A percentile compares a stretch with the other conserved stretches of the same genome.
Evolutionary conservation across 2,329 filamentous ascomycete genomes (phyloP).

Genomic region (Epichloe uncinata): DNA sequence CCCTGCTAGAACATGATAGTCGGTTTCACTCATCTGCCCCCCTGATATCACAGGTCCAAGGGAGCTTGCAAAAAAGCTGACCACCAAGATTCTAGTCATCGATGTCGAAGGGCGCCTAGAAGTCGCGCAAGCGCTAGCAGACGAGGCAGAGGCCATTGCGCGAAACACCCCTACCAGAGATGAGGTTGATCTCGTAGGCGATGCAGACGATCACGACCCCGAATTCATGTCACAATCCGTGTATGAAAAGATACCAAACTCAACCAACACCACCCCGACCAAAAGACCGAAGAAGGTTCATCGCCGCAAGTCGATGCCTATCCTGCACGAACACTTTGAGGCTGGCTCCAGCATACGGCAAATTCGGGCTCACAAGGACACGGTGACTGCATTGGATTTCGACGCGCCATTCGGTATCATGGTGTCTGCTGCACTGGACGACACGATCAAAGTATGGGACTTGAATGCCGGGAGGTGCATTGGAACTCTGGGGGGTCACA

Average conservation of each 20-base stretch:
- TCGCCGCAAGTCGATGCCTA: constrained; percentile 76
- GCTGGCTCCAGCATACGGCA: constrained; percentile 81
- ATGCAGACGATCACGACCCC: constrained; percentile 32
- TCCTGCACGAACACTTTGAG: constrained; percentile 89
- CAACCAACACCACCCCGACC: constrained; percentile 34
- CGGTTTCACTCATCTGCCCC: constrained; percentile 21
- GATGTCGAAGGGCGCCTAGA: constrained; percentile 50
- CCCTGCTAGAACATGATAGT: constrained; percentile 80
- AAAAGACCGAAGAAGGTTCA: constrained; percentile 39
- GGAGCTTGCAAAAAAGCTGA: background rate
- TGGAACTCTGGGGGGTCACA: constrained; percentile 82
- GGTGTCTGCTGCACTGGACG: constrained; percentile 84
- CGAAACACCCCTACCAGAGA: constrained; percentile 37
- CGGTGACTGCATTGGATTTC: constrained; percentile 84
- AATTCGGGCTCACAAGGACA: constrained; percentile 76
- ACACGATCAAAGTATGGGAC: constrained; percentile 93
- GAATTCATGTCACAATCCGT: constrained; percentile 96
- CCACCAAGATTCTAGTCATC: constrained; percentile 31
- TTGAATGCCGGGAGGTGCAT: constrained; percentile 87
- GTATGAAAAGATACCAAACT: constrained; percentile 74
- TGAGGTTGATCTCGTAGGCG: constrained; percentile 39
- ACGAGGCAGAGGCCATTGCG: constrained; percentile 44
- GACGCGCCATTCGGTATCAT: constrained; percentile 94
- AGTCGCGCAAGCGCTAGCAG: constrained; percentile 44
- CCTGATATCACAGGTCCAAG: background rate